Evolutionary conservation across 371 early-diverging fungal genomes (phyloP).

Genomic region (Actinomortierella ambigua): DNA sequence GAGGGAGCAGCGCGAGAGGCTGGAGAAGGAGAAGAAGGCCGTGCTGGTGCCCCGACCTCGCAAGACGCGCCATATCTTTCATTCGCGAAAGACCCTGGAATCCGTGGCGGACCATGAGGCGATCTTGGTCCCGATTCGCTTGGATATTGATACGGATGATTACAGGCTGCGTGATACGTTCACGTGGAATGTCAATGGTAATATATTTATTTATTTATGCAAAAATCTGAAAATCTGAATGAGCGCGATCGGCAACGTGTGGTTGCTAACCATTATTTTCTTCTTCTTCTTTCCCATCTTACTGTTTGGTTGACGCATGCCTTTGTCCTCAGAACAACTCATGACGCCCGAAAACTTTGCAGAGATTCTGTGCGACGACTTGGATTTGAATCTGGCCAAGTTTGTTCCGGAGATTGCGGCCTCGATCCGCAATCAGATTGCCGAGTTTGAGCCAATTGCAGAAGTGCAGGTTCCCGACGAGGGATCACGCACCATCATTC

Average conservation of each 20-base stretch:
- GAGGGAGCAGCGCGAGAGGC: constrained; percentile 27
- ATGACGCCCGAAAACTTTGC: constrained; percentile 94
- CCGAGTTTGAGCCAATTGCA: constrained; percentile 49
- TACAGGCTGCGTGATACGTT: constrained; percentile 85
- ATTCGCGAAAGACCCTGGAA: constrained; percentile 48
- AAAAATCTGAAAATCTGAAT: constrained; percentile 3
- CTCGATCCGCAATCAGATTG: constrained; percentile 79
- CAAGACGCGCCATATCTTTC: constrained; percentile 36
- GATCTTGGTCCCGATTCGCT: constrained; percentile 81
- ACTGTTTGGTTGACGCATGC: background rate
- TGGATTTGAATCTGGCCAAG: constrained; percentile 61
- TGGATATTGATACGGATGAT: constrained; percentile 90
- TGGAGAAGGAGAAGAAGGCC: constrained; percentile 41
- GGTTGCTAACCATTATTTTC: background rate
- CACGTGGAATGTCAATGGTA: constrained; percentile 92
- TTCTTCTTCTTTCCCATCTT: background rate
- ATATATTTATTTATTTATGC: constrained; percentile 4
- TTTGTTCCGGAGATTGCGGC: constrained; percentile 78
- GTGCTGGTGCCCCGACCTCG: constrained; percentile 22
- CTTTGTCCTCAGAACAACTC: constrained; percentile 61
- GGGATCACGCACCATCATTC: constrained; percentile 44
- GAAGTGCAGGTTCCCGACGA: constrained; percentile 42
- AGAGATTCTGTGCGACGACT: constrained; percentile 84
- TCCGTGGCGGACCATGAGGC: constrained; percentile 71
- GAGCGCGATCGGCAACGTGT: too few species aligned